Evolutionary conservation across 1,284 basidiomycete genomes (phyloP), one percentile per base, ranked within the genome.

Genomic region (Apiotrichum brassicae): DNA sequence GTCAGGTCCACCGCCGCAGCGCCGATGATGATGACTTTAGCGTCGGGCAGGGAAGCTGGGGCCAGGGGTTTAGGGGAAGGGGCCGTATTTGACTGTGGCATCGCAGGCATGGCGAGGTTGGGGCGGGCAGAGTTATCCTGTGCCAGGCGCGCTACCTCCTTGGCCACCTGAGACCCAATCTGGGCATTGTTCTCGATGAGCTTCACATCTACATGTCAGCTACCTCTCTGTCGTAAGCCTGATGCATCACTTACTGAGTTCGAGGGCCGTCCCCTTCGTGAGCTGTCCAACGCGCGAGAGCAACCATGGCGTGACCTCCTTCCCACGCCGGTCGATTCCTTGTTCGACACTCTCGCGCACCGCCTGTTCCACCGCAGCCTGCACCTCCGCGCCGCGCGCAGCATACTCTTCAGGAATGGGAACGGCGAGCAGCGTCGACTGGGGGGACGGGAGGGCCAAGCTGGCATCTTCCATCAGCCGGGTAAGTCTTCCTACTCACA

Each of bases 281-380:
- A 98, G 76, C 68, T 97, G 85, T 8, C 81, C 80, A 2, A 98
- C 85, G 18, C 93, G 82, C 50, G 80, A 78, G 25, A 99, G 77
- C 12, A 99, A 77, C 94, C 94, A 98, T 3, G 95, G 95, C 1
- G 95, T 98, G 11, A 82, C 92, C 56, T 91, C 86, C 65, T 97
- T 97, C 6, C 95, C 95, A 13, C 77, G 76, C 59, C 79, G 84
- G 63, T 81, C 85, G 43, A 97, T 78, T 0, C 92, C 91, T 58
- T 84, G 85, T 57, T 81, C 79, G 56, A 88, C 83, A 8, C 87
- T 86, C 71, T 98, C 94, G 19, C 70, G 68, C 0, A 98, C 81
- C 3, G 95, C 94, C 63, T 82, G 83, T 54, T 95, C 85, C 4
- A 97, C 88, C 0, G 84, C 82, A 23, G 76, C 66, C 71, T 97